Base-by-base conservation (phyloP, 495 filamentous ascomycete species). In the Trichoderma gamsii region DNA sequence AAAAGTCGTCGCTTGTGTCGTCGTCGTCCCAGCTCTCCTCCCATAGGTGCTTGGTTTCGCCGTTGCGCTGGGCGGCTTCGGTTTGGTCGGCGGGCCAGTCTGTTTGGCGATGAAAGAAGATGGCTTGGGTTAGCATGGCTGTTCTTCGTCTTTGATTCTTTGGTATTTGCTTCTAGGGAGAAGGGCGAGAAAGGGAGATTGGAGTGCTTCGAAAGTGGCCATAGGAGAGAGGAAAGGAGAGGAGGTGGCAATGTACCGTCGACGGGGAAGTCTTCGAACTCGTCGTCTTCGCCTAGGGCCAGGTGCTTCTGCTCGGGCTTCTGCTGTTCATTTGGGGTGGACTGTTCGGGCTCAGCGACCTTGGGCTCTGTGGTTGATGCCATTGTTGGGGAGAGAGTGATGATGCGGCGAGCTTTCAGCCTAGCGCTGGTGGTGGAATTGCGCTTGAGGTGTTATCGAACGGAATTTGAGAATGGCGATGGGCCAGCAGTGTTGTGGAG, bases 11-110 rank as follows among this genome's bases (percentile, higher is more conserved):
- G 72, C 84, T 93, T 68, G 92, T 93, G 82, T 98, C 95, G 77
- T 99, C 95, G 73, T 99, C 95, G 79, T 99, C 95, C 95, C 95
- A 99, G 82, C 92, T 97, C 84, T 99, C 95, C 82, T 99, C 95
- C 95, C 95, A 99, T 68, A 99, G 80, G 82, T 97, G 92, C 71
- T 88, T 87, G 71, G 87, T 90, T 65, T 76, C 74, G 72, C 74
- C 71, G 66, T 83, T 44, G 63, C 63, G 18, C 35, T 65, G 63
- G 41, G 89, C 87, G 63, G 92, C 88, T 76, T 96, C 92, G 70
- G 90, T 89, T 71, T 95, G 91, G 76, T 96, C 92, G 73, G 90
- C 84, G 59, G 86, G 80, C 93, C 93, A 97, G 78, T 97, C 93
- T 97, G 73, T 61, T 27, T 2, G 11, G 56, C 3, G n/a, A 11